Percentiles rank a stretch among this genome's conserved stretches.
Conservation (phyloP, 225 moss, liverwort and hornwort species). For the Marchantia polymorpha region DNA sequence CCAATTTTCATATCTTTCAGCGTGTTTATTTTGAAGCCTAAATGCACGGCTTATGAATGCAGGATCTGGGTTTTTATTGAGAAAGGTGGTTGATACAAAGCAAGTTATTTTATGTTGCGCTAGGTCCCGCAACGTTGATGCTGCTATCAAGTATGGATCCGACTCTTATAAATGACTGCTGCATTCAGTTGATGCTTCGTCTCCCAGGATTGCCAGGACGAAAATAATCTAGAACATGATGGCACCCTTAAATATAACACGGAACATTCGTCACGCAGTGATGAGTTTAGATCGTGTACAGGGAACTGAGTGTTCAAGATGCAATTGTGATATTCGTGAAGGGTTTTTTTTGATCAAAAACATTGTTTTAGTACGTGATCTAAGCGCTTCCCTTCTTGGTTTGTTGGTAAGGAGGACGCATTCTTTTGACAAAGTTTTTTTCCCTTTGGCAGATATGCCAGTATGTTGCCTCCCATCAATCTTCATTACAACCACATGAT, state of each 20-base stretch:
- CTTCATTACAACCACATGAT: slow-evolving; percentile 84
- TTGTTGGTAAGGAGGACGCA: background rate
- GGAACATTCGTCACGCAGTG: too few relatives aligned
- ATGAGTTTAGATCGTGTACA: too few relatives aligned
- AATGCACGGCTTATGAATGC: background rate
- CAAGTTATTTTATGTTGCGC: slow-evolving; percentile 66
- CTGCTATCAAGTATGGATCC: slow-evolving; percentile 57
- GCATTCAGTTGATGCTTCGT: background rate
- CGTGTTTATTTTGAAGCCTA: background rate
- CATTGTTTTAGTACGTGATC: background rate
- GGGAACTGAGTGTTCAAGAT: background rate
- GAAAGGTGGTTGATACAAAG: slow-evolving; percentile 64
- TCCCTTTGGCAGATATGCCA: slow-evolving; percentile 57
- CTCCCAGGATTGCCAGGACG: background rate
- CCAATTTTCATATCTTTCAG: too few relatives aligned
- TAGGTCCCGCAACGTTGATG: slow-evolving; percentile 42
- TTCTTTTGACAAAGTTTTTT: background rate
- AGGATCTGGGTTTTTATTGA: slow-evolving; percentile 67
- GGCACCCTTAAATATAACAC: background rate
- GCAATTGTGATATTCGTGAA: background rate
- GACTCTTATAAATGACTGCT: background rate
- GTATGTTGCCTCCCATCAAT: slow-evolving; percentile 64
- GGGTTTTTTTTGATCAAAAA: background rate
- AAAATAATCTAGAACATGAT: too few relatives aligned
- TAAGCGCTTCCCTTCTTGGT: too few relatives aligned